Evolutionary conservation across 1,139 yeast species (phyloP), one percentile per base, ranked within the genome.

Genomic region (Schwanniomyces etchellsii): DNA sequence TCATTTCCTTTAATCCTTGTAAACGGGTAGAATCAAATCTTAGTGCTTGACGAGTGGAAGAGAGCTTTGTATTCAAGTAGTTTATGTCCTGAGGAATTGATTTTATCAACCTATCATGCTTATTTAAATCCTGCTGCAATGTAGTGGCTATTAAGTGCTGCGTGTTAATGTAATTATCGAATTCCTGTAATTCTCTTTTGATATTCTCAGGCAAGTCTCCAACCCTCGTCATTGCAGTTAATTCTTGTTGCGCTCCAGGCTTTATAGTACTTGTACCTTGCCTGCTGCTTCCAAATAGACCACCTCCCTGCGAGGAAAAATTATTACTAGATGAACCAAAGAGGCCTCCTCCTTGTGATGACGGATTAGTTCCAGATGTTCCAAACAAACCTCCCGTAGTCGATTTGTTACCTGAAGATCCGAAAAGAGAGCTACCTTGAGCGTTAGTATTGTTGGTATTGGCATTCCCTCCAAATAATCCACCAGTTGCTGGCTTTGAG

Each of bases 51-150:
- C 70, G 74, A 7, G 84, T 77, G 2, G 85, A 73, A 14, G 74
- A 60, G 33, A 77, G 65, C 45, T 79, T 79, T 43, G 78, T 70
- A 33, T 70, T 70, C 36, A 91, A 59, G 43, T 80, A 85, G 42
- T 74, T 76, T 24, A 85, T 81, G 50, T 93, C 98, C 36, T 84
- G 72, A 11, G 96, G 96, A 28, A 91, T 81, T 33, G 95, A 80
- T 20, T 73, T 74, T 27, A 91, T 75, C 28, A 83, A 64, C 35
- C 77, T 81, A 31, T 75, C 72, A 43, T 88, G 96, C 21, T 74
- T 75, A 10, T 62, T 62, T 35, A 72, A 64, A 39, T 79, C 82
- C 15, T 79, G 71, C 39, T 78, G 77, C 36, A 91, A 64, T 29
- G 83, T 83, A 27, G 86, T 91, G 5, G 95, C 81, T 32, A 84